Base-by-base conservation (phyloP, 106 monocot species). In the Acorus calamus region DNA sequence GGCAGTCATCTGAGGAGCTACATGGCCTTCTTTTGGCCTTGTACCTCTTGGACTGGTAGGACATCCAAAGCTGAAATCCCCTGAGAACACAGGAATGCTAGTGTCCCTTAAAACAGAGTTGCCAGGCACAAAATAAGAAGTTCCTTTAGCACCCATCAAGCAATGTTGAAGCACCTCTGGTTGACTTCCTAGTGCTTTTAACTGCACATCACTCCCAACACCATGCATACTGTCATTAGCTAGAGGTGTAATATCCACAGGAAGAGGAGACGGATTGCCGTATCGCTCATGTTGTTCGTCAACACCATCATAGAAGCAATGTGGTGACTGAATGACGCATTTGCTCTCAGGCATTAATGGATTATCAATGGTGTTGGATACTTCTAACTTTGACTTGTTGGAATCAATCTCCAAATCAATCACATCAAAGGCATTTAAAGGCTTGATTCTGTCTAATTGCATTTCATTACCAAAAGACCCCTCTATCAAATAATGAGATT, bases 351-450 rank as follows among this genome's bases (percentile, higher is more conserved):
- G 47, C 47, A 68, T 28, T 28, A 28, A 28, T 28, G 28, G 28
- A 28, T 28, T 28, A 28, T 28, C 28, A 28, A 28, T 28, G 28
- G n/a, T 11, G 51, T 56, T 10, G 64, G 60, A 45, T 28, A 56
- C 4, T 55, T 58, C 43, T 53, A 42, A 43, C 55, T 64, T 46
- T 13, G 51, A n/a, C 42, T 14, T 49, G 43, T 72, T 55, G 8
- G 69, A 67, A 43, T 42, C 53, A 7, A 60, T 61, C 66, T 86
- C 69, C 47, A 67, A 57, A 61, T 74, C 57, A 63, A 77, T 58
- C 4, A 63, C 58, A 65, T 80, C 75, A 52, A 56, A 65, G 3
- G 42, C 4, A 65, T 64, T 46, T 47, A 13, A 9, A 11, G 74
- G 9, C 41, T 48, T 8, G 12, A 49, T 65, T 52, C 6, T 49